Evolutionary conservation across 1,284 basidiomycete genomes (phyloP).

Genomic region (Sphaerobolus stellatus): DNA sequence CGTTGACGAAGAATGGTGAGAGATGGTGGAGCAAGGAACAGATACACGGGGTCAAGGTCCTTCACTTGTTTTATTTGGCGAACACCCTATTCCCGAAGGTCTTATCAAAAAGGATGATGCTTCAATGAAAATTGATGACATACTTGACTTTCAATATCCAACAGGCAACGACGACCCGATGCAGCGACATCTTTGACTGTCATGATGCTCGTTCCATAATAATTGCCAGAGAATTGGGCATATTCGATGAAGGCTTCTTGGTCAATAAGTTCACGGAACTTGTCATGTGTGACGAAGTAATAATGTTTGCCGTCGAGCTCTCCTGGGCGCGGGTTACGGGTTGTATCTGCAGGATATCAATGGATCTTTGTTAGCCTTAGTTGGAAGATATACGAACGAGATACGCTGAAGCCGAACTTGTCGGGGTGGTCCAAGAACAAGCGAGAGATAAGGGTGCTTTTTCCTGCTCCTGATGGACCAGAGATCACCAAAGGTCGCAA

Average conservation of each 20-base stretch:
- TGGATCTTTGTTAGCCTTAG: too few relatives aligned
- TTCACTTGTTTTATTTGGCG: slow-evolving; percentile 78
- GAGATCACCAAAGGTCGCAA: slow-evolving; percentile 70
- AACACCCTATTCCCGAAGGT: slow-evolving; percentile 64
- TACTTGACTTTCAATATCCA: slow-evolving; percentile 97
- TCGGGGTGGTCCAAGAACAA: slow-evolving; percentile 84
- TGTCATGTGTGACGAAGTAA: slow-evolving; percentile 50
- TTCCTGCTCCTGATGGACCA: slow-evolving; percentile 91
- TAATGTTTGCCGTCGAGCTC: slow-evolving; percentile 73
- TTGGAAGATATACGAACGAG: slow-evolving; percentile 63
- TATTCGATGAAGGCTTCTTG: slow-evolving; percentile 58
- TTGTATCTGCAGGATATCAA: too few relatives aligned
- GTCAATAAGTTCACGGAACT: slow-evolving; percentile 47
- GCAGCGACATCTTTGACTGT: slow-evolving; percentile 51
- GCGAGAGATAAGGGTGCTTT: slow-evolving; percentile 85
- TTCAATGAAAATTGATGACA: slow-evolving; percentile 25
- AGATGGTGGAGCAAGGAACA: slow-evolving; percentile 92
- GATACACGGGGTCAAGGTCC: slow-evolving; percentile 79
- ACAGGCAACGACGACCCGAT: slow-evolving; percentile 74
- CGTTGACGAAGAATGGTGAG: slow-evolving; percentile 66
- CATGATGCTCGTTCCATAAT: slow-evolving; percentile 88
- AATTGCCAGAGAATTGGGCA: slow-evolving; percentile 85
- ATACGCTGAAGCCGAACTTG: slow-evolving; percentile 92
- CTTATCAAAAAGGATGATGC: slow-evolving; percentile 1
- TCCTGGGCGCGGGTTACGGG: slow-evolving; percentile 80